Evolutionary conservation across 2,329 filamentous ascomycete genomes (phyloP), one percentile per base, ranked within the genome.

Genomic region (Fusarium camptoceras): DNA sequence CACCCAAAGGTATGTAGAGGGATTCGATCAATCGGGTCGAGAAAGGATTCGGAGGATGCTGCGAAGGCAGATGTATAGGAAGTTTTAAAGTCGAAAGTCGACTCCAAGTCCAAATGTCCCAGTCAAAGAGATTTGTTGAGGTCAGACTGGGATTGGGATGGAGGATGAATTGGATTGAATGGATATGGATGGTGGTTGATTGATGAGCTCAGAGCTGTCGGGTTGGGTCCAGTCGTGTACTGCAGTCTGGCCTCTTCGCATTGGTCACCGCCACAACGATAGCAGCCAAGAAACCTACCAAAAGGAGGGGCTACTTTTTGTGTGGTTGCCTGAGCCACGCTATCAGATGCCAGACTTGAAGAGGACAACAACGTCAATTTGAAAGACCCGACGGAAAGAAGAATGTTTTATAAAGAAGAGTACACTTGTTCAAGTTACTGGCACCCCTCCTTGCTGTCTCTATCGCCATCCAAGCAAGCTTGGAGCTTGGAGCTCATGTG

Each of bases 211-310:
- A 72, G 60, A 73, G 72, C 73, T 74, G 64, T 55, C 65, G 47
- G 55, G 59, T 59, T 59, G 54, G 63, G 63, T 27, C 28, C 56
- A 57, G 51, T 41, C 34, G 34, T 51, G 34, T 51, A 51, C 60
- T 63, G 60, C 61, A 61, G 59, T 75, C 73, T 75, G 73, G 73
- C 73, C 73, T 75, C 73, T 75, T 76, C 72, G 57, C 66, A 70
- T 64, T 68, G 68, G 72, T 59, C 73, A 75, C 73, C 70, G 73
- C 73, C 73, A 75, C 73, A 75, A 54, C 64, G 60, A 46, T 44
- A 41, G 47, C 15, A 54, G 72, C 68, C 73, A 74, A 72, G 67
- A 56, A 71, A 68, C 58, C 47, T 59, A 37, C 46, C 54, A 63
- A 67, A 70, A 69, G 71, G 73, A 72, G 73, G 71, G 73, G 73